Conservation (phyloP, 164 flowering plant species). For the Malania oleifera region DNA sequence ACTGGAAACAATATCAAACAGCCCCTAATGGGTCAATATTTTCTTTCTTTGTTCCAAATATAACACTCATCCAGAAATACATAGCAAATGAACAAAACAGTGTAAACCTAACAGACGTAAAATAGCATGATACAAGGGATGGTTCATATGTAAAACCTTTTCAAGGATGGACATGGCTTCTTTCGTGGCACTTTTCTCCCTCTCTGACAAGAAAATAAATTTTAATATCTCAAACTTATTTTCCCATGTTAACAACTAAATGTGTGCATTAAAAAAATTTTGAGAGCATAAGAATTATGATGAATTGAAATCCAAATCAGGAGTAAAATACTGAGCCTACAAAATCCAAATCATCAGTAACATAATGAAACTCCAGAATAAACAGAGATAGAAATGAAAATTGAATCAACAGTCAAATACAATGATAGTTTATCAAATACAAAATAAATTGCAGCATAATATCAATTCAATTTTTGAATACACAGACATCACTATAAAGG, state of each 20-base stretch:
- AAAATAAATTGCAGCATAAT: too few relatives aligned
- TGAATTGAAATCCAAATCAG: neutral
- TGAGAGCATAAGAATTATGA: neutral
- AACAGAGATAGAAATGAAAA: neutral
- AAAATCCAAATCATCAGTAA: too few relatives aligned
- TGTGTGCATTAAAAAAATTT: neutral
- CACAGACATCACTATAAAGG: too few relatives aligned
- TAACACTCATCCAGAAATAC: neutral
- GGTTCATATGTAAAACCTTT: constrained; percentile 36
- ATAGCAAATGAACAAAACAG: neutral
- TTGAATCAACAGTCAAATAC: too few relatives aligned
- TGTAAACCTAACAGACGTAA: neutral
- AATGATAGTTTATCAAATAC: too few relatives aligned
- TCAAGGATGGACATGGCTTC: constrained; percentile 75
- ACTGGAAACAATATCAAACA: neutral
- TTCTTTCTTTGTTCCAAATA: neutral
- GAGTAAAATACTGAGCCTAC: neutral
- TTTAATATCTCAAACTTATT: neutral
- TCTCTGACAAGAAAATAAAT: constrained; percentile 38
- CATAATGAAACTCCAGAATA: too few relatives aligned
- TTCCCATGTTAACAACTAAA: neutral
- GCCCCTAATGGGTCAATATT: neutral
- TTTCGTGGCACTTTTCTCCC: constrained; percentile 97
- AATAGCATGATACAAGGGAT: neutral
- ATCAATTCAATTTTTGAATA: too few relatives aligned